Percentiles rank a stretch among this genome's conserved stretches.
Evolutionary conservation across 2,329 filamentous ascomycete species (phyloP).

Genomic region (Cytospora schulzeri): DNA sequence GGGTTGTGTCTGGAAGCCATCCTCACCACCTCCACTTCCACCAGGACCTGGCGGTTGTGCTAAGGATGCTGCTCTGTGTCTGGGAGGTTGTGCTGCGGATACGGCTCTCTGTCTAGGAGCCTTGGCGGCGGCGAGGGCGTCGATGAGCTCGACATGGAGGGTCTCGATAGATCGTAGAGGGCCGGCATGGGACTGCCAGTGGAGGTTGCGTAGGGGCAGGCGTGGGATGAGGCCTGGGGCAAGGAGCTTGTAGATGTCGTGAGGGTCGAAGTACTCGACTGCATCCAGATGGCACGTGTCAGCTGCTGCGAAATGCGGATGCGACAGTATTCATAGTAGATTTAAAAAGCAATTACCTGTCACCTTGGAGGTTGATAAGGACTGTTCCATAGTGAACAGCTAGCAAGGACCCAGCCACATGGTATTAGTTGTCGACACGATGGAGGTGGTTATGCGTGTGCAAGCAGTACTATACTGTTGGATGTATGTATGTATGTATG

Average conservation of each 20-base stretch:
- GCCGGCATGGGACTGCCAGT: constrained; percentile 94
- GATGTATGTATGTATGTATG: no score
- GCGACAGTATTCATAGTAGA: constrained; percentile 2
- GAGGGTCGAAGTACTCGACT: constrained; percentile 97
- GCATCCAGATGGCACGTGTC: constrained; percentile 20
- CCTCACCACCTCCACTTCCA: constrained; percentile 44
- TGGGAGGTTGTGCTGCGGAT: constrained; percentile 15
- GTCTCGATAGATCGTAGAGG: constrained; percentile 92
- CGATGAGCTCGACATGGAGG: constrained; percentile 85
- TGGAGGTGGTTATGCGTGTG: constrained; percentile 1
- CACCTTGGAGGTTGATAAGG: constrained; percentile 74
- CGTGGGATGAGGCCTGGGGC: constrained; percentile 75
- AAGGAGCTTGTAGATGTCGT: constrained; percentile 81
- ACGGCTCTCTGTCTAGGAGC: constrained; percentile 28
- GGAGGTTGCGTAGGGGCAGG: constrained; percentile 85
- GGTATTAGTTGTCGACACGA: not conserved
- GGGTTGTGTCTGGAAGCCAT: constrained; percentile 63
- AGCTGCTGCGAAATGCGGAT: not conserved
- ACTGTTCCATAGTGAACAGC: constrained; percentile 62
- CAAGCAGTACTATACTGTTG: not conserved
- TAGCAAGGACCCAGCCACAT: constrained; percentile 31
- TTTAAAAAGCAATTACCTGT: constrained; percentile 63
- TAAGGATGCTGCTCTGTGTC: constrained; percentile 28
- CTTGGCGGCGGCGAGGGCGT: constrained; percentile 47
- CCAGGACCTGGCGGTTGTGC: constrained; percentile 18